phyloP scores from a whole-genome alignment of 352 stramenopile genomes.

The Globisporangium nodosum region DNA sequence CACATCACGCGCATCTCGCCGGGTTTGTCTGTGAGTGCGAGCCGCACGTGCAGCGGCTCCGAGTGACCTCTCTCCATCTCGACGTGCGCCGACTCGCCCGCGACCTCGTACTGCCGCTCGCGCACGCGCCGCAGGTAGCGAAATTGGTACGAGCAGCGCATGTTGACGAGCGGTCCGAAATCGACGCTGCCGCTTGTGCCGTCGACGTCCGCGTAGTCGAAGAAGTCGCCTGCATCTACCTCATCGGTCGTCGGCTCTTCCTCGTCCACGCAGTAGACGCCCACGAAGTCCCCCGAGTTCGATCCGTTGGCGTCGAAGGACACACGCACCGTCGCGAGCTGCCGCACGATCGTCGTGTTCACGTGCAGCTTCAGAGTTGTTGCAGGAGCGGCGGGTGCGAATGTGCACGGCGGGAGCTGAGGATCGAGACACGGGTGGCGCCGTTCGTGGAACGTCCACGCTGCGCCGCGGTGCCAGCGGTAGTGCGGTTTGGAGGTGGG shows the following conservation, averaged over 20 bases:
- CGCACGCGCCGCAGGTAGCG: constrained; percentile 12
- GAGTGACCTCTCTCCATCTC: constrained; percentile 30
- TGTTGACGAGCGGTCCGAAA: constrained; percentile 42
- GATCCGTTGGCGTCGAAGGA: constrained; percentile 10
- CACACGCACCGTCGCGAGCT: constrained; percentile 15
- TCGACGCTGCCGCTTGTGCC: constrained; percentile 12
- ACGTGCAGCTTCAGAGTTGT: neutral
- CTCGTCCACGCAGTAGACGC: constrained; percentile 30
- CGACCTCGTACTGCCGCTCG: constrained; percentile 1
- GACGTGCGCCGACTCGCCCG: constrained; percentile 20
- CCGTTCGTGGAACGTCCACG: constrained; percentile 27
- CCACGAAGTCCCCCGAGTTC: constrained; percentile 21
- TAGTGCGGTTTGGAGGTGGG: neutral
- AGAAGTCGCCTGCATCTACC: constrained; percentile 1
- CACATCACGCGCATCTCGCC: constrained; percentile 53
- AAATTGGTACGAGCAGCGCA: constrained; percentile 44
- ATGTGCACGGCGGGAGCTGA: neutral
- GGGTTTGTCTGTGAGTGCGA: constrained; percentile 9
- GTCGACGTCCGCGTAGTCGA: constrained; percentile 25
- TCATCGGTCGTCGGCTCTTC: constrained; percentile 6
- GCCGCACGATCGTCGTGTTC: constrained; percentile 22
- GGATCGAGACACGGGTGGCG: constrained; percentile 21
- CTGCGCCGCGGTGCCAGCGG: constrained; percentile 26
- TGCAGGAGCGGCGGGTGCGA: neutral
- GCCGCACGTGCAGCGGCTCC: constrained; percentile 24